Evolutionary conservation across 2,329 filamentous ascomycete genomes (phyloP).

Genomic region (Ascochyta lentis): DNA sequence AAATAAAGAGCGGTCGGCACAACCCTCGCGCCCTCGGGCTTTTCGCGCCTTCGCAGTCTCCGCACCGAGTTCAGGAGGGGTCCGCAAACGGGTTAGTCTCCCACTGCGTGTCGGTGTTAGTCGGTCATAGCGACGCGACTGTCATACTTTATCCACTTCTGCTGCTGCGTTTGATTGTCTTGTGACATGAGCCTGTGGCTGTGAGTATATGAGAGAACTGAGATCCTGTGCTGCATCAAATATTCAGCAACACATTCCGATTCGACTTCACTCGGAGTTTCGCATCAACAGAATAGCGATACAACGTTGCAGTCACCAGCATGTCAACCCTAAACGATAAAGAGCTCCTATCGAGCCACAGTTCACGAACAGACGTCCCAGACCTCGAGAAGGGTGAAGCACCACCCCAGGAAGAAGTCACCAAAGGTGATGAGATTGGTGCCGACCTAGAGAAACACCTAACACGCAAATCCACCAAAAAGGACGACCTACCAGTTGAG

Average conservation of each 20-base stretch:
- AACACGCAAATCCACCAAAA: slow-evolving; percentile 39
- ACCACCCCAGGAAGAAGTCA: slow-evolving; percentile 8
- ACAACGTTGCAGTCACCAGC: neutral
- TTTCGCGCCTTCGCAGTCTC: slow-evolving; percentile 24
- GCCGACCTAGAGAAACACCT: slow-evolving; percentile 41
- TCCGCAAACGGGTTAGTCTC: neutral
- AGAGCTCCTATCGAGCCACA: slow-evolving; percentile 29
- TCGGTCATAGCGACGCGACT: slow-evolving; percentile 2
- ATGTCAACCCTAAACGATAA: slow-evolving; percentile 31
- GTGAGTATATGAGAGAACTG: slow-evolving; percentile 3
- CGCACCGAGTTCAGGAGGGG: slow-evolving; percentile 18
- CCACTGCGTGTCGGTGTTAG: slow-evolving; percentile 13
- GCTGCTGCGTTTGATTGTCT: neutral
- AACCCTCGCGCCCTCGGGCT: neutral
- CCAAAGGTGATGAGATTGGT: slow-evolving; percentile 25
- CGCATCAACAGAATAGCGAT: neutral
- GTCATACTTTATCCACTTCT: neutral
- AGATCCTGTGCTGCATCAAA: neutral
- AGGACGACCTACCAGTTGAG: slow-evolving; percentile 35
- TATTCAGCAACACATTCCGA: neutral
- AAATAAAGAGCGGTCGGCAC: neutral
- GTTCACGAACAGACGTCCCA: slow-evolving; percentile 27
- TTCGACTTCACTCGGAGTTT: neutral
- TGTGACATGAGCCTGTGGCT: slow-evolving; percentile 1
- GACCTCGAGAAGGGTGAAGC: slow-evolving; percentile 29